Conservation (phyloP, 495 filamentous ascomycete genomes). For the Choiromyces venosus region DNA sequence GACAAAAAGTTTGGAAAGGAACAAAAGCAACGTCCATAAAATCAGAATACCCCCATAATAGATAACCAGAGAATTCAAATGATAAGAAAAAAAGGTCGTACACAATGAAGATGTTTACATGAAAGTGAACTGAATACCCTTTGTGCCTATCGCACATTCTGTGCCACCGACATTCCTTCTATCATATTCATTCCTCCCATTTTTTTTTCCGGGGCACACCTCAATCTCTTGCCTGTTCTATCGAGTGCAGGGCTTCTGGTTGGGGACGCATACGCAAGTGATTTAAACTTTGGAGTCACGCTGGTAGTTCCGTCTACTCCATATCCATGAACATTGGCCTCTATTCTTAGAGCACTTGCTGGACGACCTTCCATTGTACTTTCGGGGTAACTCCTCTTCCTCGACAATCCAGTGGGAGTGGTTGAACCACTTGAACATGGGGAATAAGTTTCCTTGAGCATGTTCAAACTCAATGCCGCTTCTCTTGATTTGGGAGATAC, state of each 20-base stretch:
- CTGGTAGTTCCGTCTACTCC: constrained; percentile 26
- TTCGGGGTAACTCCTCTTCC: constrained; percentile 37
- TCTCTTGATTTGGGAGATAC: constrained; percentile 39
- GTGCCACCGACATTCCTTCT: constrained; percentile 33
- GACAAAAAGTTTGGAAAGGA: background rate
- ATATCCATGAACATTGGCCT: constrained; percentile 21
- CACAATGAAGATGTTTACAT: constrained; percentile 1
- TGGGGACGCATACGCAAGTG: constrained; percentile 20
- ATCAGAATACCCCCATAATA: background rate
- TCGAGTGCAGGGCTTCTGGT: constrained; percentile 24
- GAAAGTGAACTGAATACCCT: background rate
- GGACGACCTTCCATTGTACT: constrained; percentile 19
- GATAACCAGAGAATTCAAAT: background rate
- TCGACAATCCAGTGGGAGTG: constrained; percentile 31
- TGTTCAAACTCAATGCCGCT: constrained; percentile 34
- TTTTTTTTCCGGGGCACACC: constrained; percentile 17
- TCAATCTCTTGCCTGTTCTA: constrained; percentile 27
- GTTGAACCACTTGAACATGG: constrained; percentile 34
- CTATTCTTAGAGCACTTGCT: constrained; percentile 27
- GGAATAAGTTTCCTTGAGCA: constrained; percentile 35
- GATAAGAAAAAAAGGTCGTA: background rate
- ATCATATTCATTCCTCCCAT: constrained; percentile 31
- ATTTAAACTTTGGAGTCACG: constrained; percentile 35
- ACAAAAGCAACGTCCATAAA: background rate
- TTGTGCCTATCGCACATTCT: constrained; percentile 28